These are phyloP conservation scores for Moniliella sp. DNA, from an alignment of 1,284 basidiomycete genomes.

Conservation along the genomic window DNA sequence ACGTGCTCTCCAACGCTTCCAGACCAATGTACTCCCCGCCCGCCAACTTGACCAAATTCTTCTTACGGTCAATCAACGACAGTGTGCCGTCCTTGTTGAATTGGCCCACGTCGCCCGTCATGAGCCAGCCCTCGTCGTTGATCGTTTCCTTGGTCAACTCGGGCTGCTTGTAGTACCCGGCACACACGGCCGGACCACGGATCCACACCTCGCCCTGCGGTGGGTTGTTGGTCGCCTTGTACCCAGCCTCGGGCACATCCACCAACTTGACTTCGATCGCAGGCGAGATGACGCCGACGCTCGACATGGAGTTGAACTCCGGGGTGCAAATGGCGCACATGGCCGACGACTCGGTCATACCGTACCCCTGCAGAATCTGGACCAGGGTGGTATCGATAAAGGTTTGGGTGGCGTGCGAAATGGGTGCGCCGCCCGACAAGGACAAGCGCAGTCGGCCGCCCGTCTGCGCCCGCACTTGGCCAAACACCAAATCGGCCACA, in stretches of 20 bases:
- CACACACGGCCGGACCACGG: constrained; percentile 46
- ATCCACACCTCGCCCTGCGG: constrained; percentile 63
- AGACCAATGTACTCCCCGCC: constrained; percentile 79
- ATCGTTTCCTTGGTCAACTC: constrained; percentile 69
- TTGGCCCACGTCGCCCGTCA: constrained; percentile 34
- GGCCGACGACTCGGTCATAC: constrained; percentile 75
- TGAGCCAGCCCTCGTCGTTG: constrained; percentile 35
- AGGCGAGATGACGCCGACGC: constrained; percentile 63
- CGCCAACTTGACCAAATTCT: constrained; percentile 71
- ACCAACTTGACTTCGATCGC: constrained; percentile 63
- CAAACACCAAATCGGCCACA: constrained; percentile 59
- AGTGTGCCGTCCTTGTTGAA: constrained; percentile 73
- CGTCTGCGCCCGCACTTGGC: constrained; percentile 52
- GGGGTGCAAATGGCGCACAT: constrained; percentile 65
- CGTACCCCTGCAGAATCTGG: constrained; percentile 64
- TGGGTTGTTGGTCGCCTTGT: constrained; percentile 45
- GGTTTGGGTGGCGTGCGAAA: constrained; percentile 69
- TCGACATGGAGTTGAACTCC: constrained; percentile 51
- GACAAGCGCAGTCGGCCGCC: constrained; percentile 58
- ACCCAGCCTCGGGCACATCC: constrained; percentile 62
- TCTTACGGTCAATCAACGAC: constrained; percentile 52
- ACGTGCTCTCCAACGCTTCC: constrained; percentile 66
- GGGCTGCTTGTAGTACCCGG: constrained; percentile 55
- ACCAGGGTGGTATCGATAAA: constrained; percentile 64
- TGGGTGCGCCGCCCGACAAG: constrained; percentile 63